phyloP scores from a whole-genome alignment of 106 monocot genomes.

The Dioscorea alata region DNA sequence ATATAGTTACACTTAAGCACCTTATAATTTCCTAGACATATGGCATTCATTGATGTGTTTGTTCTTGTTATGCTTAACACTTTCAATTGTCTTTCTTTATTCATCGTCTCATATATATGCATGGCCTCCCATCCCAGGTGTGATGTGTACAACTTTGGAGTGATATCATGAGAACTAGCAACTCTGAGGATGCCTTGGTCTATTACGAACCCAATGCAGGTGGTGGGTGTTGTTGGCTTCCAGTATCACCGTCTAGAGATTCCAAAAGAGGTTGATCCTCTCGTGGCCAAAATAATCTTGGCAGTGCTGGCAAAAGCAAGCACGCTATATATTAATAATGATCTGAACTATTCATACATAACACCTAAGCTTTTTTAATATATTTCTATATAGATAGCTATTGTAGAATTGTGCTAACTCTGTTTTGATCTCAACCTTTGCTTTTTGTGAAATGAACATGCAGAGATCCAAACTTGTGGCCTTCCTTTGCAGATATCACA shows the following conservation, averaged over 20 bases:
- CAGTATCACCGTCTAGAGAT: constrained; percentile 90
- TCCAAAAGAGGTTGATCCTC: constrained; percentile 87
- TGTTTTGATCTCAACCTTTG: neutral
- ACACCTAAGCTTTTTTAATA: neutral
- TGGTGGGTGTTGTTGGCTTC: constrained; percentile 96
- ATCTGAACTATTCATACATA: neutral
- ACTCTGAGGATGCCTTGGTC: constrained; percentile 93
- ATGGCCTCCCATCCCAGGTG: constrained; percentile 39
- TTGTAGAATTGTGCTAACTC: neutral
- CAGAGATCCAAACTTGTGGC: constrained; percentile 90
- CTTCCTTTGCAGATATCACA: constrained; percentile 76
- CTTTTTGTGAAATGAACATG: neutral
- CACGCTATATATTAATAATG: neutral
- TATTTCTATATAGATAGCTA: too few species aligned
- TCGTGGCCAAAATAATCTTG: constrained; percentile 76
- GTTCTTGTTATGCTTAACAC: too few species aligned
- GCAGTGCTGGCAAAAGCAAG: constrained; percentile 95
- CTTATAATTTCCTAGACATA: too few species aligned
- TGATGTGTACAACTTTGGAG: constrained; percentile 98
- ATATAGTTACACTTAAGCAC: neutral
- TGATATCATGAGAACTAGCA: constrained; percentile 95
- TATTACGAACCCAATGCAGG: constrained; percentile 99
- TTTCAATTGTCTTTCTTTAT: too few species aligned
- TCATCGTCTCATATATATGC: too few species aligned
- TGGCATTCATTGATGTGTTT: too few species aligned